Conservation (phyloP, 345 rosid genomes). For the Brassica cretica region DNA sequence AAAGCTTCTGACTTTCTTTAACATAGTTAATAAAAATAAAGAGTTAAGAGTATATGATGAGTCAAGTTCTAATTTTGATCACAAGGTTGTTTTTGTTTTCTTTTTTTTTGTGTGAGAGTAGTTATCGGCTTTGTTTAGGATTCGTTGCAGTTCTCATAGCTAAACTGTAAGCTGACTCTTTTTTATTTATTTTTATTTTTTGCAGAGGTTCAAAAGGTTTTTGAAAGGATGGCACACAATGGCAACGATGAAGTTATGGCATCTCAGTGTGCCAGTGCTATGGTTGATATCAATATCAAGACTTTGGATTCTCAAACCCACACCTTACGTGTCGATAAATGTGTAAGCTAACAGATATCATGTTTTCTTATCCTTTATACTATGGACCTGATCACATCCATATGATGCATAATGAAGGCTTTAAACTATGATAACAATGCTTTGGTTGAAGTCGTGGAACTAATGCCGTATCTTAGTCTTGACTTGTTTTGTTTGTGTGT, state of each 20-base stretch:
- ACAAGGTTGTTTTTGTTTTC: not conserved
- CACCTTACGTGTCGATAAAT: slow-evolving; percentile 58
- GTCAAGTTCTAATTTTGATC: not conserved
- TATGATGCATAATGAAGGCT: slow-evolving; percentile 17
- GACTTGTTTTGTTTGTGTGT: not conserved
- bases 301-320: slow-evolving; percentile 57
- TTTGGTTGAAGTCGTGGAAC: slow-evolving; percentile 3
- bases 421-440: not conserved
- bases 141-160: slow-evolving; percentile 7
- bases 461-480: slow-evolving; percentile 1
- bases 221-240: slow-evolving; percentile 46
- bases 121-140: not conserved
- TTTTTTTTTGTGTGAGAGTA: not conserved
- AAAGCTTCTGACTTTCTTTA: not conserved
- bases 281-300: slow-evolving; percentile 61
- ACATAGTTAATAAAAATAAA: not conserved
- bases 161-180: not conserved
- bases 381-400: not conserved
- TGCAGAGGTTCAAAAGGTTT: slow-evolving; percentile 11
- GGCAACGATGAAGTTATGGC: slow-evolving; percentile 43
- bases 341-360: slow-evolving; percentile 33
- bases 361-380: not conserved
- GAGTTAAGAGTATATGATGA: not conserved
- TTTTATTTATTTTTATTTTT: too few species aligned
- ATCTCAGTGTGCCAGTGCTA: slow-evolving; percentile 42